Evolutionary conservation across 2,329 filamentous ascomycete genomes (phyloP).

Genomic region (Myriosclerotinia scirpicola): DNA sequence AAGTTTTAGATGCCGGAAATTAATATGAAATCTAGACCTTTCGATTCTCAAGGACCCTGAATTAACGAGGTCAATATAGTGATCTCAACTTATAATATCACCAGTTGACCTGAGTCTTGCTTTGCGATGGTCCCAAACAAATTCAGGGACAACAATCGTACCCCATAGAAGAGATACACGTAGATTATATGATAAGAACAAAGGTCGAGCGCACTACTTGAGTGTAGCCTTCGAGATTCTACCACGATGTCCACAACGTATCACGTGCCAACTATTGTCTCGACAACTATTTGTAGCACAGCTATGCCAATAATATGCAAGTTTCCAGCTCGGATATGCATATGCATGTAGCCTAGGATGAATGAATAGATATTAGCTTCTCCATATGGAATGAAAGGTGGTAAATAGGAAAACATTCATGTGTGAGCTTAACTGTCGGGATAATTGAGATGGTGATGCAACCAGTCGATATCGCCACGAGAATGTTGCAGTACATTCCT

Average conservation of each 20-base stretch:
- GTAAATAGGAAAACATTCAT: neutral
- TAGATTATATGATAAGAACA: neutral
- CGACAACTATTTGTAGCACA: neutral
- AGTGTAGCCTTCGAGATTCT: neutral
- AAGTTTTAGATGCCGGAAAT: conserved; percentile 1
- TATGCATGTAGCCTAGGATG: conserved; percentile 14
- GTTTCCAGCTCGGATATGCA: conserved; percentile 19
- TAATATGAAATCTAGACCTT: conserved; percentile 4
- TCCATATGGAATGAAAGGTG: neutral
- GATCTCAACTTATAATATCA: neutral
- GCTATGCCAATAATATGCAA: conserved; percentile 16
- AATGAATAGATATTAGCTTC: neutral
- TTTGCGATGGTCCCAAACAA: neutral
- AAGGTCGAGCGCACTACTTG: neutral
- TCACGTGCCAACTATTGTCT: neutral
- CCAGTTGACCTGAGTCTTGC: neutral
- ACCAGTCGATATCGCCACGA: conserved; percentile 7
- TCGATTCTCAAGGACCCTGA: neutral
- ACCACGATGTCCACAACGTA: neutral
- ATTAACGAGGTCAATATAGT: neutral
- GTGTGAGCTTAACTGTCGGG: neutral
- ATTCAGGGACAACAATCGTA: neutral
- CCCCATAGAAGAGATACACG: no score
- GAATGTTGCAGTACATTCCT: conserved; percentile 1
- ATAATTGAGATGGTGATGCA: neutral